Evolutionary conservation across 1,284 basidiomycete genomes (phyloP).

Genomic region (Trametes hirsuta): DNA sequence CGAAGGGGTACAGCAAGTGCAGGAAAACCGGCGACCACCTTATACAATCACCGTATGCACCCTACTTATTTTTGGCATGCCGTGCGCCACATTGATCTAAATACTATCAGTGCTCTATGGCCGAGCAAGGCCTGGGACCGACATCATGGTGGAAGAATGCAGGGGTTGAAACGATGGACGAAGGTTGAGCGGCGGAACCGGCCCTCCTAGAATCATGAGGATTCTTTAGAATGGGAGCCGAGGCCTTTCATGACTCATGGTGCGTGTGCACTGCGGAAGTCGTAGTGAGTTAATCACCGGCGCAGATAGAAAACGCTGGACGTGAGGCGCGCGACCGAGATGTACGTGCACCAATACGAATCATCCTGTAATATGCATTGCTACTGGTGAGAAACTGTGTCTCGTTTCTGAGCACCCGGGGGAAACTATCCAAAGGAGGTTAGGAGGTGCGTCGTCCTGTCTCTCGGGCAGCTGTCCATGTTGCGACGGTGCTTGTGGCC

Average conservation of each 20-base stretch:
- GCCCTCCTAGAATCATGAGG: not conserved
- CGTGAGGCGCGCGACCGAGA: not conserved
- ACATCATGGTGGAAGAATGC: constrained; percentile 71
- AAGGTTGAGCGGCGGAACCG: constrained; percentile 29
- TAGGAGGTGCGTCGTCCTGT: not conserved
- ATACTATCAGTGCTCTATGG: constrained; percentile 75
- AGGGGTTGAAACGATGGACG: constrained; percentile 44
- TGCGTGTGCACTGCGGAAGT: too few species aligned
- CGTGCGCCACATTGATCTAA: not conserved
- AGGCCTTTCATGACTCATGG: not conserved
- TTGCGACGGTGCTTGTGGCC: not conserved
- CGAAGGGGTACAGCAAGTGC: constrained; percentile 62
- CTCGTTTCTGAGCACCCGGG: too few species aligned
- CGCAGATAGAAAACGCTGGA: not conserved
- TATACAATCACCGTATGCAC: constrained; percentile 75
- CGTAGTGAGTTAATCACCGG: not conserved
- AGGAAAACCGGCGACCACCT: constrained; percentile 62
- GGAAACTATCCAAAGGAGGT: not conserved
- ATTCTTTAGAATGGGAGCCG: not conserved
- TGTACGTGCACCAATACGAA: not conserved
- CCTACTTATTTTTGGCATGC: not conserved
- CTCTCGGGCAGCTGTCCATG: not conserved
- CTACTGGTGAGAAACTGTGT: not conserved
- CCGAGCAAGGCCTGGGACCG: constrained; percentile 87
- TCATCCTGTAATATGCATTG: not conserved